Evolutionary conservation across 1,139 yeast species (phyloP), one percentile per base, ranked within the genome.

Genomic region (Suhomyces atakaporum): DNA sequence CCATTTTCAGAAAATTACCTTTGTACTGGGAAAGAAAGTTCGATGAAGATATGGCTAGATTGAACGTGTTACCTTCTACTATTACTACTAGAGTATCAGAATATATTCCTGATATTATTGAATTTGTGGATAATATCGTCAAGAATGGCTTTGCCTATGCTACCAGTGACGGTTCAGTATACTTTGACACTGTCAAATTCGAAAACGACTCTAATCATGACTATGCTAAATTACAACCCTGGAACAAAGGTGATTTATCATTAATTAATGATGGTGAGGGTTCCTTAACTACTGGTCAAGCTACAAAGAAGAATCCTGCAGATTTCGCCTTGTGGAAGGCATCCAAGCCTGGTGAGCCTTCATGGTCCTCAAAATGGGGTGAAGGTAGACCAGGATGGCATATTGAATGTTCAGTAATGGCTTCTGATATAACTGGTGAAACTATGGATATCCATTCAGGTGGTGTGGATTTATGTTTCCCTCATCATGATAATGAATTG

Each of bases 301-400:
- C 60, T 15, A 66, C 77, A 22, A 90, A 90, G 64, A 77, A 73
- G 50, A 83, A 80, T 41, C 63, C 84, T 4, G 85, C 88, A 20
- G 99, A 92, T 62, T 92, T 92, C 64, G 98, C 98, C 0, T 72
- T 92, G 27, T 92, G 99, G 99, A 92, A 92, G 60, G 81, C 92
- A 2, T 85, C 96, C 11, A 92, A 92, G 58, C 92, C 95, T 1
- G 99, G 99, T 51, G 99, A 92, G 66, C 99, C 99, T 13, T 77
- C 81, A 29, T 92, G 98, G 97, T 75, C 74, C 3, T 87, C 96
- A 2, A 90, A 94, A 26, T 92, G 97, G 97, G 98, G 98, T 23
- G 72, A 74, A 42, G 99, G 98, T 33, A 84, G 99, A 60, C 99
- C 99, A 3, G 99, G 99, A 2, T 92, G 99, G 99, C 99, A 92